Base-by-base conservation (phyloP, 2,329 filamentous ascomycete species). In the Dendryphion nanum region DNA sequence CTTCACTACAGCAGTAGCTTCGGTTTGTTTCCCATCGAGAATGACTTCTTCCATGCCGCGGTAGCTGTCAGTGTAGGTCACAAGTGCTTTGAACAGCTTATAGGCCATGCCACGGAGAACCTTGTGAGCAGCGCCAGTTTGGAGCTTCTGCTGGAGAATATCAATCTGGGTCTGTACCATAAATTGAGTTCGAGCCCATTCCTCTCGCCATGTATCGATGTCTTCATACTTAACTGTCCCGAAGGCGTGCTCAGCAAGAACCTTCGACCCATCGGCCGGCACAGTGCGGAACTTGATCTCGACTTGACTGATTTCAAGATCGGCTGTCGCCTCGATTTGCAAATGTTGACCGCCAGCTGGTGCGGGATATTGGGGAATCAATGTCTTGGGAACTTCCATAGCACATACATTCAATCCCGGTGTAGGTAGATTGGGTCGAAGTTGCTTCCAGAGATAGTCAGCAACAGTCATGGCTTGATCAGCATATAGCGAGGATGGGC, bases 31-130 rank as follows among this genome's bases (percentile, higher is more conserved):
- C 41, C 74, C 74, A 53, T 79, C 75, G 8, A 80, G 67, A 34
- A 79, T 76, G 33, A 80, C 77, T 50, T 79, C 76, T 31, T 76
- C 69, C 66, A 81, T 80, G 34, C 74, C 76, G 37, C 75, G 72
- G 61, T 77, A 81, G 51, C 73, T 76, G 40, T 72, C 68, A 40
- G 74, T 71, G 49, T 81, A 81, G 34, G 73, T 74, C 24, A 80
- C 77, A 20, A 80, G 66, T 37, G 75, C 71, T 54, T 75, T 75
- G 68, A 80, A 80, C 35, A 84, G 75, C 68, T 89, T 90, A 75
- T 93, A 93, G 12, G 84, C 83, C 69, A 89, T 79, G 21, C 84
- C 84, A 18, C 84, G 81, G 34, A 84, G 78, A 45, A 89, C 78
- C 67, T 86, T 85, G 60, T 85, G 84, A 18, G 84, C 83, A 39